Base-by-base conservation (phyloP, 1,284 basidiomycete genomes). In the Apiotrichum veenhuisii region DNA sequence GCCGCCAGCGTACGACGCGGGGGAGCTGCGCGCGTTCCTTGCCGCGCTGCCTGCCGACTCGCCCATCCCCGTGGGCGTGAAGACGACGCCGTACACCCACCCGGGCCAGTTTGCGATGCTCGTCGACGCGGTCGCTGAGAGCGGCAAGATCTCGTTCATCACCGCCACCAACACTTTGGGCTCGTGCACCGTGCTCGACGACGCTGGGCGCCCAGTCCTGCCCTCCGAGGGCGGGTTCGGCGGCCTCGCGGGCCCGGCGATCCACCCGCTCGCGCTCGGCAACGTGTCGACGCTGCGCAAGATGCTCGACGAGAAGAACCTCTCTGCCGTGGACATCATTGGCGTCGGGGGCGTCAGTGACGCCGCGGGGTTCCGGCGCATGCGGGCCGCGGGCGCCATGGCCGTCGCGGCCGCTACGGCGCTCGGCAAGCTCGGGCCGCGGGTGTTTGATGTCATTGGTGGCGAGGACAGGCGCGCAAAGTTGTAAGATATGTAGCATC, bases 301-400 rank as follows among this genome's bases (percentile, higher is more conserved):
- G 17, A 26, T 55, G 34, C 52, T 62, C 15, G 51, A 58, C 37
- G 49, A 34, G 11, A 37, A 42, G 2, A 54, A 56, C 4, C 46
- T 59, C 5, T 3, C 1, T 3, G 36, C 44, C 8, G 33, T 57
- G n/a, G 45, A 52, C 25, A 53, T 62, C 26, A 55, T 62, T 14
- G 60, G 60, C 26, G 60, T 62, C 5, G 60, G 60, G 1, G 60
- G 60, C 23, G 60, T 62, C 5, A 26, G 47, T 2, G 60, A 62
- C 26, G 48, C 51, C 1, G 43, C 43, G 12, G 56, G 56, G 0
- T 62, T 40, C 36, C 33, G 15, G 27, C 30, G 60, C n/a, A 62
- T 62, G 60, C 20, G 48, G 26, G 49, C 51, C 17, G 56, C 49
- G 0, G 60, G 60, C 1, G 60, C 60, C 4, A 38, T 18, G 25